phyloP scores from a whole-genome alignment of 169 alveolate species.

The Toxoplasma gondii region DNA sequence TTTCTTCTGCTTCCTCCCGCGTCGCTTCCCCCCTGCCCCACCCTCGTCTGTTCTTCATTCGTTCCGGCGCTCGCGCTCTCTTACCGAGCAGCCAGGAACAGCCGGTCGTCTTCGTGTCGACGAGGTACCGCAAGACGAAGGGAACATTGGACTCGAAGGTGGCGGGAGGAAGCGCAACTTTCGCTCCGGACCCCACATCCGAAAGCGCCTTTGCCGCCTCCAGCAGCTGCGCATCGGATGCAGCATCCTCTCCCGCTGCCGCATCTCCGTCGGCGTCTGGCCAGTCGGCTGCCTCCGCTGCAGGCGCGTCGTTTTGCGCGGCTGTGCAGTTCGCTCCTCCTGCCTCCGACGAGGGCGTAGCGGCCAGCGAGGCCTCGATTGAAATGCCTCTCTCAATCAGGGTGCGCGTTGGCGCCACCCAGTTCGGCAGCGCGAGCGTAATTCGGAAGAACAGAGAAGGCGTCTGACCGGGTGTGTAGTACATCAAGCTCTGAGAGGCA shows the following conservation, averaged over 20 bases:
- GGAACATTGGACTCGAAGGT: slow-evolving; percentile 97
- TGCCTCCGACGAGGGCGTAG: not conserved
- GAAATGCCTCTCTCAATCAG: slow-evolving; percentile 82
- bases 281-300: not conserved
- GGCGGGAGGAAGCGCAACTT: slow-evolving; percentile 31
- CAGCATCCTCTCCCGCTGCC: not conserved
- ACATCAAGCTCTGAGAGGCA: slow-evolving; percentile 60
- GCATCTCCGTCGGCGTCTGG: not conserved
- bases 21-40: not conserved
- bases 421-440: slow-evolving; percentile 84
- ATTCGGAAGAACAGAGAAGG: slow-evolving; percentile 76
- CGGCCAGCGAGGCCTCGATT: slow-evolving; percentile 25
- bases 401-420: slow-evolving; percentile 83
- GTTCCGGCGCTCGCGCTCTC: not conserved
- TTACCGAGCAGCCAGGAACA: slow-evolving; percentile 94
- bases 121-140: slow-evolving; percentile 95
- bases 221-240: not conserved
- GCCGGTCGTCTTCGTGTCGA: slow-evolving; percentile 95
- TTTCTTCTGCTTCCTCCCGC: not conserved
- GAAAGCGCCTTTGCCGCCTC: not conserved
- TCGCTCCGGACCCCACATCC: not conserved
- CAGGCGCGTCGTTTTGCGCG: not conserved
- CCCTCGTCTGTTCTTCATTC: not conserved
- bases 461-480: slow-evolving; percentile 42
- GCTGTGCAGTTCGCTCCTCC: not conserved